Evolutionary conservation across 2,329 filamentous ascomycete species (phyloP).

Genomic region (Ophiostoma ulmi): DNA sequence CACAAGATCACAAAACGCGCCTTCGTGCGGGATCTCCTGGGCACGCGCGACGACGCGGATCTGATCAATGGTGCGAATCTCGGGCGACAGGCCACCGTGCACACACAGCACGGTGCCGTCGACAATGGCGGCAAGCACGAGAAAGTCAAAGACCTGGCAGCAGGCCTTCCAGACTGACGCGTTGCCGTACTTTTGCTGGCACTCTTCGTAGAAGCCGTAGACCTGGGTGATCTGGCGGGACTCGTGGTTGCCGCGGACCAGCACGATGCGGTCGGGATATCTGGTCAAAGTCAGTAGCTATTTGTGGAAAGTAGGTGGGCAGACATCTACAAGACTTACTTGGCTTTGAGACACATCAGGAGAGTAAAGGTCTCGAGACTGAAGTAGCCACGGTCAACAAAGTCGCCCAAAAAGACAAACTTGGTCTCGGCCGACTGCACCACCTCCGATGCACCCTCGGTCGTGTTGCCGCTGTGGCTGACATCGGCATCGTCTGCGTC

Average conservation of each 20-base stretch:
- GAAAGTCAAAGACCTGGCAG: constrained; percentile 98
- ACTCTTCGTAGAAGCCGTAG: constrained; percentile 98
- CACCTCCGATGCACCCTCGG: constrained; percentile 32
- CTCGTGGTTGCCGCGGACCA: constrained; percentile 97
- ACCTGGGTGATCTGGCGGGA: constrained; percentile 96
- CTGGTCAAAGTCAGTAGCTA: constrained; percentile 45
- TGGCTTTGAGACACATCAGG: constrained; percentile 85
- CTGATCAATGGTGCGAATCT: constrained; percentile 96
- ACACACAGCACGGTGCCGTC: constrained; percentile 98
- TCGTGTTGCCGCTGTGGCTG: constrained; percentile 36
- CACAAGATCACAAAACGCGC: constrained; percentile 94
- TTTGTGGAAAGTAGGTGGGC: neutral
- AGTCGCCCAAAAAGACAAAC: constrained; percentile 71
- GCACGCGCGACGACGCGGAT: constrained; percentile 98
- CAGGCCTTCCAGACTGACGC: constrained; percentile 99
- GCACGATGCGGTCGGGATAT: constrained; percentile 90
- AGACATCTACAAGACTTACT: constrained; percentile 37
- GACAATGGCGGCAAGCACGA: constrained; percentile 93
- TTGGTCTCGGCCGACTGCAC: constrained; percentile 50
- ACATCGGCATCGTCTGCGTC: constrained; percentile 15
- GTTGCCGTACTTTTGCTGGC: constrained; percentile 95
- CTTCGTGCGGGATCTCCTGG: constrained; percentile 96
- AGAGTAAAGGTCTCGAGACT: constrained; percentile 97
- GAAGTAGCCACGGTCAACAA: constrained; percentile 96
- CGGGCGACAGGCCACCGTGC: constrained; percentile 82